Conservation (phyloP, 148 eudicot genomes). For the Camellia sinensis region DNA sequence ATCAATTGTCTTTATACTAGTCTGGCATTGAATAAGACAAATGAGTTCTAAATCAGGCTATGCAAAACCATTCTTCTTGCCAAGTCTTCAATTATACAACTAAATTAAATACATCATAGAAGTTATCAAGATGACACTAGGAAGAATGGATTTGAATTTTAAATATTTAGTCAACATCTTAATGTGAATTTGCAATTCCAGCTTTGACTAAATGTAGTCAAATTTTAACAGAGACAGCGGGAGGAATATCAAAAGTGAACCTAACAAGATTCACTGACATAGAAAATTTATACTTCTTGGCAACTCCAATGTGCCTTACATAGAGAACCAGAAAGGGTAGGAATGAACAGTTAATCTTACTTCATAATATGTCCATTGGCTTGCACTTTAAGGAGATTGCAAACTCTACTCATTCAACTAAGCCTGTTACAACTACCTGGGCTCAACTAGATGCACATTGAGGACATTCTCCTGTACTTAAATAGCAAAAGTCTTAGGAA, state of each 20-base stretch:
- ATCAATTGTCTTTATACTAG: conserved; percentile 68
- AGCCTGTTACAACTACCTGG: neutral
- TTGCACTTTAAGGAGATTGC: neutral
- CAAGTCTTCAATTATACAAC: neutral
- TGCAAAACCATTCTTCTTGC: neutral
- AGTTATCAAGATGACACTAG: neutral
- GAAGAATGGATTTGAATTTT: neutral
- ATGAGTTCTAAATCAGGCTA: conserved; percentile 3
- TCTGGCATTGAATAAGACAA: conserved; percentile 42
- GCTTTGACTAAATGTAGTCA: neutral
- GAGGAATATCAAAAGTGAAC: neutral
- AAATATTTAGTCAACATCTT: neutral
- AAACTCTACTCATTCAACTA: neutral
- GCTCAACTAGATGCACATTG: neutral
- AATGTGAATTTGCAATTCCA: neutral
- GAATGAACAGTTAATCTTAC: neutral
- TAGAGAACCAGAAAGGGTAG: neutral
- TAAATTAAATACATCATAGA: neutral
- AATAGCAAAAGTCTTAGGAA: neutral
- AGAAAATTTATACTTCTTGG: neutral
- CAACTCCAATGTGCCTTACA: neutral
- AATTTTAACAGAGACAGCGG: neutral
- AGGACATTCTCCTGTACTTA: neutral
- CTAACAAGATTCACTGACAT: neutral
- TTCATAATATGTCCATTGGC: neutral